Base-by-base conservation (phyloP, 345 rosid species). In the Syzygium aromaticum region DNA sequence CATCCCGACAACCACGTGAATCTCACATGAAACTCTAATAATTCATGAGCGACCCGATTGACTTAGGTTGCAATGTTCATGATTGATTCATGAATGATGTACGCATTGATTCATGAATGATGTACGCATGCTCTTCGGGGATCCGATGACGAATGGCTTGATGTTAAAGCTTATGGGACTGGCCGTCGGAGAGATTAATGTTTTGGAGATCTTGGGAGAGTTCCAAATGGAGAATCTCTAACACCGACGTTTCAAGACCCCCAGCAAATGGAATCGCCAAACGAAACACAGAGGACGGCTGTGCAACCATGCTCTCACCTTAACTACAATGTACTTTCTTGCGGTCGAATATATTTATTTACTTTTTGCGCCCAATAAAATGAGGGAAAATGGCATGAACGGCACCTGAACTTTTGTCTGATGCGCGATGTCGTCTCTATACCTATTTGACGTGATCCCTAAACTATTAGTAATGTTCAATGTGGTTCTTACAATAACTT, bases 381-480 rank as follows among this genome's bases (percentile, higher is more conserved):
- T 6, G 2, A 1, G 13, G 3, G 11, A 73, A 38, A 38, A 9
- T 12, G 3, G 38, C 3, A 0, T 1, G 2, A 67, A 67, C 1
- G 5, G 3, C 33, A 1, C 40, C 7, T 8, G 1, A 33, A 67
- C 13, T 33, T 73, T 33, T 33, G 1, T 13, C 11, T 0, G 0
- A 5, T 19, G 3, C 10, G 14, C 0, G 0, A 10, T 38, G 4
- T 19, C 8, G 0, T 38, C 49, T 73, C 25, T 38, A 19, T 1
- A 73, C 7, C 4, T 10, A 7, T 10, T 21, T 0, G 0, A 1
- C 10, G 0, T 2, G 0, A 16, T 61, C 5, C 33, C 6, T n/a
- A 38, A 61, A 61, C 28, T 61, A n/a, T 33, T 33, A 3, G 0
- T 38, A 5, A 73, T 73, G 14, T 73, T 19, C 13, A 33, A 19